Base-by-base conservation (phyloP, 306 rosid genomes). In the Styphnolobium japonicum region DNA sequence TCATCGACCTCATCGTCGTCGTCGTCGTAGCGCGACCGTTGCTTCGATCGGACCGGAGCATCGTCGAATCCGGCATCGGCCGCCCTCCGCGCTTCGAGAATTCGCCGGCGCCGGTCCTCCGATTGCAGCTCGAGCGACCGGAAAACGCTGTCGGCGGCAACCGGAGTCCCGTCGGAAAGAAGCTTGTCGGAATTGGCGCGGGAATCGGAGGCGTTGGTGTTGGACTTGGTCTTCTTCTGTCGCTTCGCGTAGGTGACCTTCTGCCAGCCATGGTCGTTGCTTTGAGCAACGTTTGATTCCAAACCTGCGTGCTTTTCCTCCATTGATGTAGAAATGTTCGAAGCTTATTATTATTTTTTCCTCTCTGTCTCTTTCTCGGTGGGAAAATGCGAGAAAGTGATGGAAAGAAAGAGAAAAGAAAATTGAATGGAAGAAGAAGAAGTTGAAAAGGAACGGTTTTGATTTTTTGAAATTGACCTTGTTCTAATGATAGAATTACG, bases 191-290 rank as follows among this genome's bases (percentile, higher is more conserved):
- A 75, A 76, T 81, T 82, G 19, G 81, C 68, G 2, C 49, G 68
- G 10, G 90, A 23, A 70, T 89, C 93, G 4, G 88, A 34, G 73
- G 23, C 60, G 45, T 31, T 67, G 15, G 7, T 37, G 51, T 7
- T 51, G 65, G 65, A 60, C 22, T 87, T 88, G 71, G 82, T 12
- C 89, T 91, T 94, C 88, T 77, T 91, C 83, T 87, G 95, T 18
- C 92, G 90, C 86, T 89, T 94, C 0, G 90, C 80, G 86, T 94
- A 94, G 65, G 93, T 88, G 18, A 94, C 98, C 92, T 94, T 94
- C 74, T 92, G 97, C 98, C 98, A 94, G 27, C 98, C 97, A 40
- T 89, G 92, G 89, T 94, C 97, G 73, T 49, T 21, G 78, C 27
- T 37, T 29, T 71, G 85, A 48, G 67, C 25, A 10, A 48, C 70